These are phyloP conservation scores for Acephala macrosclerotiorum DNA, from an alignment of 2,329 filamentous ascomycete species.

Conservation along the genomic window DNA sequence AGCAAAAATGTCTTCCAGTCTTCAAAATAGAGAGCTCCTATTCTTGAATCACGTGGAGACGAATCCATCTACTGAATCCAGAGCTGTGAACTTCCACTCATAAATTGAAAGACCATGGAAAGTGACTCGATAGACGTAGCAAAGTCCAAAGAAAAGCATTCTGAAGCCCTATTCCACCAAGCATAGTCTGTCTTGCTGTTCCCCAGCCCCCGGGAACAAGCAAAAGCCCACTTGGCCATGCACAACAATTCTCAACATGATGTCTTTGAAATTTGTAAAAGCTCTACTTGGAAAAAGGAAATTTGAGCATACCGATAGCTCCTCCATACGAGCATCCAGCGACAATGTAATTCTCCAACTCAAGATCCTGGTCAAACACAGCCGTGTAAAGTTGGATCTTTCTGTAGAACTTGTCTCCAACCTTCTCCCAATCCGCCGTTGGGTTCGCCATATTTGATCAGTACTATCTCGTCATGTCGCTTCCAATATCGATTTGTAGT, in stretches of 20 bases:
- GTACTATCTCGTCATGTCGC: background rate
- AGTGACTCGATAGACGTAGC: background rate
- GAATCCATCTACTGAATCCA: background rate
- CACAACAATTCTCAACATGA: background rate
- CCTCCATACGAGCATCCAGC: constrained; percentile 92
- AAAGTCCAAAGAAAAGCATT: background rate
- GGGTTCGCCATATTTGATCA: constrained; percentile 43
- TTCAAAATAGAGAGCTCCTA: background rate
- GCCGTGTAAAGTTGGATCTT: constrained; percentile 93
- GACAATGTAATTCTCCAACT: constrained; percentile 93
- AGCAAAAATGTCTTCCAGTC: background rate
- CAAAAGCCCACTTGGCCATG: background rate
- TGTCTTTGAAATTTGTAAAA: background rate
- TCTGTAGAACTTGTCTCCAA: constrained; percentile 94
- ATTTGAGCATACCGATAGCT: constrained; percentile 75
- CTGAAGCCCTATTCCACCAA: background rate
- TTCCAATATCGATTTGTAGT: background rate
- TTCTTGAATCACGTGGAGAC: background rate
- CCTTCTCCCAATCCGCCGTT: constrained; percentile 86
- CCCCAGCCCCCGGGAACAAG: background rate
- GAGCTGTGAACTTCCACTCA: background rate
- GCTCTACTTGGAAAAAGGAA: constrained; percentile 30
- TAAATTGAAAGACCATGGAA: background rate
- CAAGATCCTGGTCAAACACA: constrained; percentile 90
- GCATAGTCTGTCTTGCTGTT: background rate